Conservation (phyloP, 257 asterid genomes). For the Ophiorrhiza pumila region DNA sequence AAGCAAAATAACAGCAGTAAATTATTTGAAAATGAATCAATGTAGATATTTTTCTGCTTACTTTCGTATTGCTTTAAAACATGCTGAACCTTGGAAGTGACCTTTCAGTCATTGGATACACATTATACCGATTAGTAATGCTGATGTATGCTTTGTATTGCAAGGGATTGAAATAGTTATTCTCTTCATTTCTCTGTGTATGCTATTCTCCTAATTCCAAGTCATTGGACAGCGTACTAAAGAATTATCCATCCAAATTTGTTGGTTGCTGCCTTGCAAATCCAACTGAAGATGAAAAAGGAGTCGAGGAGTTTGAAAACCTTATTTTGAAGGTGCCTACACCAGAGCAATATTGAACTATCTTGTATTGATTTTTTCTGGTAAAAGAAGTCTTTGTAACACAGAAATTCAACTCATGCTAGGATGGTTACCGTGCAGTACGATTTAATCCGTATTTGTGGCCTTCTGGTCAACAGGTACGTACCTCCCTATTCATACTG, state of each 20-base stretch:
- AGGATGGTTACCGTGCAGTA: constrained; percentile 89
- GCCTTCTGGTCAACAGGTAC: constrained; percentile 86
- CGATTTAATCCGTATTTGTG: constrained; percentile 94
- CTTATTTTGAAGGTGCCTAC: constrained; percentile 54
- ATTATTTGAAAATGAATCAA: background rate
- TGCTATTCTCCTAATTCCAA: constrained; percentile 12
- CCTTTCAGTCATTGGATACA: background rate
- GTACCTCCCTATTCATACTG: constrained; percentile 4
- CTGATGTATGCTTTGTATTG: background rate
- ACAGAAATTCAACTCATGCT: constrained; percentile 18
- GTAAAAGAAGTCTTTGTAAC: constrained; percentile 11
- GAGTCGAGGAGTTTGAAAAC: constrained; percentile 61
- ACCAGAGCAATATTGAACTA: background rate
- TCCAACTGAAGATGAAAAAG: constrained; percentile 78
- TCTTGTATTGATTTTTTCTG: background rate
- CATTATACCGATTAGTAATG: background rate
- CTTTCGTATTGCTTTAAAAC: background rate
- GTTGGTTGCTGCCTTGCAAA: constrained; percentile 93
- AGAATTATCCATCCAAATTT: constrained; percentile 67
- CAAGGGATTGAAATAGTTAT: background rate
- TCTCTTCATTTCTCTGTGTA: background rate
- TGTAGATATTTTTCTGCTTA: background rate
- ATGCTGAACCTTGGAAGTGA: background rate
- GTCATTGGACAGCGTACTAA: constrained; percentile 54
- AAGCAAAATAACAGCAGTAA: background rate